phyloP scores from a whole-genome alignment of 2,329 filamentous ascomycete species.

The Microcyclosporella mali region DNA sequence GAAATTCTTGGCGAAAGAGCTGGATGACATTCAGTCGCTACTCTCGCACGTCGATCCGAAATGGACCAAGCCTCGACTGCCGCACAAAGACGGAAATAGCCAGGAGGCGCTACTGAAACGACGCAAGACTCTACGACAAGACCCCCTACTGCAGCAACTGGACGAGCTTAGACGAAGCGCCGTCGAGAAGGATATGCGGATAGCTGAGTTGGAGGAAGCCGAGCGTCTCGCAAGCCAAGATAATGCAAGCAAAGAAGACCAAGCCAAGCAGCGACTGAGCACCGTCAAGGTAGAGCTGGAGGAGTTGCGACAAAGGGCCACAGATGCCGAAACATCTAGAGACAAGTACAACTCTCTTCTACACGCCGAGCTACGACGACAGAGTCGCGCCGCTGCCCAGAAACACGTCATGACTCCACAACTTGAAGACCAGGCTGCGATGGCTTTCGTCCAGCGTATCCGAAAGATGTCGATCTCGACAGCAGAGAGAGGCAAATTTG shows the following conservation, averaged over 20 bases:
- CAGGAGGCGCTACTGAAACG: not conserved
- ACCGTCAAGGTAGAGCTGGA: not conserved
- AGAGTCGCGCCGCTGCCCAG: constrained; percentile 23
- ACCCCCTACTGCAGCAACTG: constrained; percentile 6
- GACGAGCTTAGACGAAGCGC: constrained; percentile 6
- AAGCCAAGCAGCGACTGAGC: not conserved
- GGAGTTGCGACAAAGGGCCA: constrained; percentile 3
- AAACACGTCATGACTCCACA: constrained; percentile 12
- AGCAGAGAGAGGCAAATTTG: not conserved
- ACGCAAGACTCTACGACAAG: constrained; percentile 1
- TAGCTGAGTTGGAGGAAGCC: constrained; percentile 4
- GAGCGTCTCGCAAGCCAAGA: not conserved
- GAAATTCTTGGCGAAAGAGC: constrained; percentile 22
- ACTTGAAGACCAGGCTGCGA: constrained; percentile 13
- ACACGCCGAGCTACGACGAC: constrained; percentile 36
- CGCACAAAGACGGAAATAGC: not conserved
- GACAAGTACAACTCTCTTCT: constrained; percentile 37
- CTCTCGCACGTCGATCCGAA: constrained; percentile 4
- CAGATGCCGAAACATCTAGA: constrained; percentile 29
- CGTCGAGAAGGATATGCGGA: constrained; percentile 8
- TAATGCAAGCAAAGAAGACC: not conserved
- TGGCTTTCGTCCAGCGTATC: constrained; percentile 1
- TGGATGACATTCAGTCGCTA: constrained; percentile 8
- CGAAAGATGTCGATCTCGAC: not conserved
- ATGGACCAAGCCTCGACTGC: not conserved